Evolutionary conservation across 805 yeast genomes (phyloP).

Genomic region (Pichia gijzeniarum): DNA sequence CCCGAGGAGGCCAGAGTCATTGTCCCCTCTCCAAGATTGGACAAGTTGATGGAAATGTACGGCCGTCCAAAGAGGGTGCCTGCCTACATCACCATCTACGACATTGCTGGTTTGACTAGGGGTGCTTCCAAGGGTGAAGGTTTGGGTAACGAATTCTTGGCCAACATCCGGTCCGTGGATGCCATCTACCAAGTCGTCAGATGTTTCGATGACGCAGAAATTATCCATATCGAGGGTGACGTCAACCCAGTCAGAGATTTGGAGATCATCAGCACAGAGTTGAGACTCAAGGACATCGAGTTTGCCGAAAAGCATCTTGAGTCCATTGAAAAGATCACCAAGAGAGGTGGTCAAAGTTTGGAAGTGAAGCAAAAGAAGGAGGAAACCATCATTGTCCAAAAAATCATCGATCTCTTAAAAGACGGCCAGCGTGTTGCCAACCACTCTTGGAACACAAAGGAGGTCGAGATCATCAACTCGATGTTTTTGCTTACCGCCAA

Average conservation of each 20-base stretch:
- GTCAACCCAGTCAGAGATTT: slow-evolving; percentile 94
- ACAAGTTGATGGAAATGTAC: slow-evolving; percentile 66
- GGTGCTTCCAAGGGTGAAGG: slow-evolving; percentile 98
- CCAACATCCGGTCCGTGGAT: slow-evolving; percentile 96
- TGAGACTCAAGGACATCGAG: slow-evolving; percentile 94
- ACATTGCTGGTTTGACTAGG: slow-evolving; percentile 96
- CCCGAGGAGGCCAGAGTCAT: slow-evolving; percentile 97
- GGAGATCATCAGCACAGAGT: slow-evolving; percentile 84
- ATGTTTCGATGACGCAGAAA: slow-evolving; percentile 96
- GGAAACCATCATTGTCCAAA: slow-evolving; percentile 51
- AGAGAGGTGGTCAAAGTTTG: slow-evolving; percentile 59
- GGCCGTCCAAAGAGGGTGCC: slow-evolving; percentile 83
- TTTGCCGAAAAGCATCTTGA: slow-evolving; percentile 62
- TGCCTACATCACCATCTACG: slow-evolving; percentile 87
- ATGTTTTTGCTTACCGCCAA: slow-evolving; percentile 79
- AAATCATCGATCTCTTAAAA: slow-evolving; percentile 57
- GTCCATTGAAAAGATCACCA: slow-evolving; percentile 48
- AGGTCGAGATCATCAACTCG: slow-evolving; percentile 59
- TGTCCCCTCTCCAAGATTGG: slow-evolving; percentile 88
- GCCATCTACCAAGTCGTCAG: slow-evolving; percentile 97
- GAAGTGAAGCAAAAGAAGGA: slow-evolving; percentile 60
- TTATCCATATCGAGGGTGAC: slow-evolving; percentile 94
- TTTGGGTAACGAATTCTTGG: slow-evolving; percentile 93
- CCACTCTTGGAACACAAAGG: slow-evolving; percentile 54
- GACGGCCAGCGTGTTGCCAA: slow-evolving; percentile 57